These are phyloP conservation scores for Camellia granthamiana DNA, from an alignment of 148 eudicot species.

Conservation along the genomic window DNA sequence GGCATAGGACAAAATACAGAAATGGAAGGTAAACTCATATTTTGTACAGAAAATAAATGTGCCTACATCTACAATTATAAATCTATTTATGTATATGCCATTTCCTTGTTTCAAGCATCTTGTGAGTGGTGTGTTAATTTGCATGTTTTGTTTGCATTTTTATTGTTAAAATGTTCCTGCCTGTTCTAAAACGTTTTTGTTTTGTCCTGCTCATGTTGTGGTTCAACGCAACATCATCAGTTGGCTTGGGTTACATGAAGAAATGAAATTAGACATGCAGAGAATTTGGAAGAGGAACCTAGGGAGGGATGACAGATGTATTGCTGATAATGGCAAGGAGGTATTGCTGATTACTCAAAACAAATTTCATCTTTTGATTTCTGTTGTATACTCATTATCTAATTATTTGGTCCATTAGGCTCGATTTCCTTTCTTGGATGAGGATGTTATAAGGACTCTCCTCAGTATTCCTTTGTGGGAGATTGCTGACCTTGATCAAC, in stretches of 20 bases:
- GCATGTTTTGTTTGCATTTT: background rate
- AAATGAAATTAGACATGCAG: constrained; percentile 97
- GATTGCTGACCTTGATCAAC: constrained; percentile 80
- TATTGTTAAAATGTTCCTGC: background rate
- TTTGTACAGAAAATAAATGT: background rate
- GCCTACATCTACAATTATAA: background rate
- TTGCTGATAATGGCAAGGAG: constrained; percentile 95
- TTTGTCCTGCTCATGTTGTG: constrained; percentile 7
- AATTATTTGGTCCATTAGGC: constrained; percentile 47
- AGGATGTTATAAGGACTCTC: constrained; percentile 75
- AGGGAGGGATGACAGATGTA: constrained; percentile 99
- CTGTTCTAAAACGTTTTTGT: background rate
- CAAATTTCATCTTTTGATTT: constrained; percentile 6
- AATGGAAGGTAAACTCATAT: constrained; percentile 52
- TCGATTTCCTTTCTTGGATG: constrained; percentile 94
- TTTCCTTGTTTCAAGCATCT: background rate
- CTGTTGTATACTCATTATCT: background rate
- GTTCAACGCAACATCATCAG: constrained; percentile 35
- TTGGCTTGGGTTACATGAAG: constrained; percentile 83
- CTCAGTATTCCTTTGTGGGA: constrained; percentile 88
- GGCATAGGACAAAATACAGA: constrained; percentile 83
- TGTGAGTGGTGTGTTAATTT: no score
- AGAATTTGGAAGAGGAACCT: constrained; percentile 99
- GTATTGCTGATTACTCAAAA: constrained; percentile 26
- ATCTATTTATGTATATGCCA: background rate